A percentile compares a stretch with the other conserved stretches of the same genome.
These are phyloP conservation scores for Gaeumannomyces tritici DNA, from an alignment of 2,329 filamentous ascomycete genomes.

Conservation along the genomic window DNA sequence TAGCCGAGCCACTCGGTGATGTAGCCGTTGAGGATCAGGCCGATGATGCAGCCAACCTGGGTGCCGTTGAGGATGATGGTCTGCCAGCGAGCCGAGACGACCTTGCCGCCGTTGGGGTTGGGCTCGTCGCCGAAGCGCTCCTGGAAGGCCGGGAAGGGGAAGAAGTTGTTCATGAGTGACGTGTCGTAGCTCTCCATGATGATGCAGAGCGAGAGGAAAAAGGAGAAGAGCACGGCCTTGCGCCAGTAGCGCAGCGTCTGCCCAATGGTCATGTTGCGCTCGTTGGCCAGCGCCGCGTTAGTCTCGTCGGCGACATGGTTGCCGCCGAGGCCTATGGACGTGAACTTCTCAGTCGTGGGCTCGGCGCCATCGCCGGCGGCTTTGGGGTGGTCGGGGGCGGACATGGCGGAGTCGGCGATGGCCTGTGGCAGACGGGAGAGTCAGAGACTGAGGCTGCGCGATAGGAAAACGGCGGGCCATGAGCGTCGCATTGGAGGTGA, in stretches of 20 bases:
- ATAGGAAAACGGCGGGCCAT: too few species aligned
- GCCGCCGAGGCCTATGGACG: neutral
- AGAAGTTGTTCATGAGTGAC: slow-evolving; percentile 3
- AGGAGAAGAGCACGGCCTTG: slow-evolving; percentile 11
- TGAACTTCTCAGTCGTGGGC: neutral
- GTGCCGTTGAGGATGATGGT: slow-evolving; percentile 45
- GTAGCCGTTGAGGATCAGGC: slow-evolving; percentile 42
- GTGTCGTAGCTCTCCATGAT: slow-evolving; percentile 9
- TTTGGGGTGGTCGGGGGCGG: neutral
- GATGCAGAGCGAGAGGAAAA: slow-evolving; percentile 11
- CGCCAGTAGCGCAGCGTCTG: slow-evolving; percentile 5
- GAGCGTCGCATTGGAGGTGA: too few species aligned
- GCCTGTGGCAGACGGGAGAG: too few species aligned
- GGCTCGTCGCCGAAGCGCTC: slow-evolving; percentile 18
- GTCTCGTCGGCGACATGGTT: neutral
- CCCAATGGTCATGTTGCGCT: slow-evolving; percentile 2
- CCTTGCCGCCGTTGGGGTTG: slow-evolving; percentile 19
- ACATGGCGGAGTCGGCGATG: neutral
- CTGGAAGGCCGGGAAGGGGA: slow-evolving; percentile 12
- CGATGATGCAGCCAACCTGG: slow-evolving; percentile 43
- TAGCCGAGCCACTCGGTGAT: slow-evolving; percentile 40
- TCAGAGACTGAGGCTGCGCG: too few species aligned
- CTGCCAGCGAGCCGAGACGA: slow-evolving; percentile 44
- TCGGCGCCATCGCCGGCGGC: neutral
- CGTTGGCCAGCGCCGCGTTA: neutral